phyloP scores from a whole-genome alignment of 2,329 filamentous ascomycete species.

The Stemphylium lycopersici region DNA sequence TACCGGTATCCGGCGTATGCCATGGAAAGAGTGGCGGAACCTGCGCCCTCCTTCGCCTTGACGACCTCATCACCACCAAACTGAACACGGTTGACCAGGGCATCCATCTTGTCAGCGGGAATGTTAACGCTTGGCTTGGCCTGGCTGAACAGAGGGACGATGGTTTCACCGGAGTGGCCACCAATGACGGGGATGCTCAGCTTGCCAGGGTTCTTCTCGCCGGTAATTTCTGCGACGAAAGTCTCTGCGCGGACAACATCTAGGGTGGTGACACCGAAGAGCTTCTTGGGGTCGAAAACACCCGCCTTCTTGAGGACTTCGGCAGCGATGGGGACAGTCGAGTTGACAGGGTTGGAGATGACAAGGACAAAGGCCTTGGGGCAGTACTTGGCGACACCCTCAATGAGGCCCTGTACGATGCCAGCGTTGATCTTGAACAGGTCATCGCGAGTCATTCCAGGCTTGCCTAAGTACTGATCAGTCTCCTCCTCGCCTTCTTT shows the following conservation, averaged over 20 bases:
- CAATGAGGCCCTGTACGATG: constrained; percentile 92
- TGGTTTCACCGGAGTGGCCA: constrained; percentile 97
- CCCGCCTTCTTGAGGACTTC: constrained; percentile 93
- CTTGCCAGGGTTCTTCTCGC: constrained; percentile 81
- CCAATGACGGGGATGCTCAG: constrained; percentile 90
- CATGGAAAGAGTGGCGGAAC: constrained; percentile 92
- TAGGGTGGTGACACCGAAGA: constrained; percentile 98
- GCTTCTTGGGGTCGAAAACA: constrained; percentile 92
- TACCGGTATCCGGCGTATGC: constrained; percentile 84
- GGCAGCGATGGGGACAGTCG: constrained; percentile 94
- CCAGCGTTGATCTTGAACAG: constrained; percentile 99
- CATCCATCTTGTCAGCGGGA: constrained; percentile 87
- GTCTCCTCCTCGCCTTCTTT: background rate
- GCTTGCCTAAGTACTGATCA: constrained; percentile 75
- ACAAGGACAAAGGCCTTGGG: constrained; percentile 95
- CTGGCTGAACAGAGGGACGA: constrained; percentile 96
- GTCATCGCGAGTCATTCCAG: constrained; percentile 98
- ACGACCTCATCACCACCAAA: constrained; percentile 98
- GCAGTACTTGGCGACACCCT: constrained; percentile 83
- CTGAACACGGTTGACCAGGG: constrained; percentile 90
- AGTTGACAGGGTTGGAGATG: constrained; percentile 99
- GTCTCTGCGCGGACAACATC: constrained; percentile 98
- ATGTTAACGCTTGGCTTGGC: constrained; percentile 79
- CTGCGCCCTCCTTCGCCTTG: constrained; percentile 89
- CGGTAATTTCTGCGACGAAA: constrained; percentile 85